Conservation (phyloP, 768 basidiomycete species). For the Kwoniella heveanensis region DNA sequence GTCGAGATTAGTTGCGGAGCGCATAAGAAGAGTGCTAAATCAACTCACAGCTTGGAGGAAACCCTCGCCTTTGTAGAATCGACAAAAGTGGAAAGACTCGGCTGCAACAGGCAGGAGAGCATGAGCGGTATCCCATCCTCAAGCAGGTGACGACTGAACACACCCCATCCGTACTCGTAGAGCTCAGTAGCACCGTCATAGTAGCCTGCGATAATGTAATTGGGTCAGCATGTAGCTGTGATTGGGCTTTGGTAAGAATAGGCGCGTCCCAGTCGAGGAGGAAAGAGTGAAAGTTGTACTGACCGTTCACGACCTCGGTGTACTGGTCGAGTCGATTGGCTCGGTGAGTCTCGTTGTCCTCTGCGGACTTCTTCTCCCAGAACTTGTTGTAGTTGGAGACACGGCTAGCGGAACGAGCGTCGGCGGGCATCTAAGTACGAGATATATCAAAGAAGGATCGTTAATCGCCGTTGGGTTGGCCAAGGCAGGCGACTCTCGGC, state of each 20-base stretch:
- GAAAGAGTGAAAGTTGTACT: constrained; percentile 31
- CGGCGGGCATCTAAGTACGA: constrained; percentile 20
- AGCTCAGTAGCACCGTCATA: constrained; percentile 95
- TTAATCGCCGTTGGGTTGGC: not conserved
- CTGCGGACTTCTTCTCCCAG: constrained; percentile 80
- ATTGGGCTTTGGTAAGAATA: not conserved
- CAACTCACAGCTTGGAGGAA: constrained; percentile 55
- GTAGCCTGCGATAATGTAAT: constrained; percentile 64
- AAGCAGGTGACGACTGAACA: not conserved
- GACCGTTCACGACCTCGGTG: constrained; percentile 91
- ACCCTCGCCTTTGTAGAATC: constrained; percentile 82
- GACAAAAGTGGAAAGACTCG: constrained; percentile 91
- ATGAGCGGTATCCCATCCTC: constrained; percentile 3
- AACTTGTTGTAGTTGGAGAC: constrained; percentile 70
- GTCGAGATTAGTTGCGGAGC: not conserved
- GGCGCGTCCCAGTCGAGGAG: not conserved
- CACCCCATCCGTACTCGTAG: constrained; percentile 76
- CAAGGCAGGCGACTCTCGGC: not conserved
- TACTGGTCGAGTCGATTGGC: constrained; percentile 77
- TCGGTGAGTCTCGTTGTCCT: constrained; percentile 69
- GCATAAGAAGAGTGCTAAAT: not conserved
- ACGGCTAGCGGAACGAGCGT: constrained; percentile 27
- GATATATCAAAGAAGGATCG: not conserved
- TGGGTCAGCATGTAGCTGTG: not conserved
- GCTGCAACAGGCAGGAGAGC: constrained; percentile 56